Evolutionary conservation across 2,329 filamentous ascomycete genomes (phyloP), one percentile per base, ranked within the genome.

Genomic region (Phaeosphaeria sp.): DNA sequence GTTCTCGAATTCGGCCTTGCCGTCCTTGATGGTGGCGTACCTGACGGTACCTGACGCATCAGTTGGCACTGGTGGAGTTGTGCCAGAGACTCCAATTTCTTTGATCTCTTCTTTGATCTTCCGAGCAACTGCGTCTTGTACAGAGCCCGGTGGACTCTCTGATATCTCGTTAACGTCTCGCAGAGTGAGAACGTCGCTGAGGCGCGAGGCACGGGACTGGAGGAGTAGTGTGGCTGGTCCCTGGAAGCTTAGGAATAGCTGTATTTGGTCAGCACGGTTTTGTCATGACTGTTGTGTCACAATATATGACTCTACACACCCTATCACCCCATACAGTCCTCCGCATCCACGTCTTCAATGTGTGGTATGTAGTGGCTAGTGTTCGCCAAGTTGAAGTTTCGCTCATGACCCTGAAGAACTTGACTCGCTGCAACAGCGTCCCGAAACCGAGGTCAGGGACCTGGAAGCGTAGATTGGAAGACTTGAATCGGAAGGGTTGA

Each of bases 321-420:
- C 94, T 82, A 74, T 99, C 95, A 21, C 95, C 95, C 92, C 93
- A 98, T 55, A 99, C 90, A 1, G 91, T 91, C 70, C 91, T 86
- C 59, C 93, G 85, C 43, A 89, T 83, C 80, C 89, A 89, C 0
- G 93, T 97, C 59, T 92, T 87, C 20, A 96, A 65, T 39, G 81
- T 85, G 77, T 90, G 91, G 7, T 90, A 77, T 27, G 87, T 72
- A n/a, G 84, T 83, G 43, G 88, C 84, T 1, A 92, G 64, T 9
- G 85, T 81, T 71, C 89, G 90, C 87, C 93, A 98, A 3, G 87
- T 85, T 15, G 85, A 80, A 3, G 91, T 91, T 60, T 88, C 84
- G 55, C 88, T 86, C 82, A 96, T 87, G 2, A 86, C 86, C 50
- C 84, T 85, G 72, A 95, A 85, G 75, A 95, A 95, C 50, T 89